phyloP scores from a whole-genome alignment of 2,329 filamentous ascomycete species.

The Fusarium begoniae region DNA sequence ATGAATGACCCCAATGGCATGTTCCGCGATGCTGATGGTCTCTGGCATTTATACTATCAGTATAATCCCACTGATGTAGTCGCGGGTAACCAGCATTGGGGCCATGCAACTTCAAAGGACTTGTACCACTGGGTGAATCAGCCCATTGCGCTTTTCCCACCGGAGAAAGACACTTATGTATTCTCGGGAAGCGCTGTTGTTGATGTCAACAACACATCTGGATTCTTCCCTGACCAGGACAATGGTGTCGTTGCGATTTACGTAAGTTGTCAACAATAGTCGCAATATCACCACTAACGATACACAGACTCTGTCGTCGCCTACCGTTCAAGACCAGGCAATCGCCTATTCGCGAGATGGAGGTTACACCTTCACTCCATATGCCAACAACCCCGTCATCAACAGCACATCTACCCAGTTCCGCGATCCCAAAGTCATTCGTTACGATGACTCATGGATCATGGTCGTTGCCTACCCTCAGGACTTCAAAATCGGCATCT shows the following conservation, averaged over 20 bases:
- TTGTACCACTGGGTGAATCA: constrained; percentile 73
- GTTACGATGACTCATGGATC: constrained; percentile 66
- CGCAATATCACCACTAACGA: background rate
- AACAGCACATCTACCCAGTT: constrained; percentile 64
- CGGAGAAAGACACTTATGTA: constrained; percentile 54
- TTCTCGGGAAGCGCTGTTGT: constrained; percentile 67
- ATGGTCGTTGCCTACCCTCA: constrained; percentile 61
- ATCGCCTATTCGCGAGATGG: constrained; percentile 70
- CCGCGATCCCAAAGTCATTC: constrained; percentile 72
- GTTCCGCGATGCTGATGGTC: constrained; percentile 64
- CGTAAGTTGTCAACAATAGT: constrained; percentile 29
- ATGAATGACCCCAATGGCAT: constrained; percentile 74
- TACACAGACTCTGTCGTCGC: constrained; percentile 34
- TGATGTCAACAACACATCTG: constrained; percentile 71
- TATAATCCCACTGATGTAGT: constrained; percentile 55
- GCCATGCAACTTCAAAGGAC: constrained; percentile 70
- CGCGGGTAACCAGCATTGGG: constrained; percentile 72
- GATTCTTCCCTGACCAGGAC: constrained; percentile 68
- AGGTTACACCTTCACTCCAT: constrained; percentile 69
- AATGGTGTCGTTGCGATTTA: constrained; percentile 67
- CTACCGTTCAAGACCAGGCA: constrained; percentile 59
- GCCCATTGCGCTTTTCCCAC: constrained; percentile 66
- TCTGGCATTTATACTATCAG: constrained; percentile 74
- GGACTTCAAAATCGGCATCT: constrained; percentile 68
- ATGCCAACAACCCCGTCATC: constrained; percentile 69